Evolutionary conservation across 2,329 filamentous ascomycete genomes (phyloP).

Genomic region (Thielaviopsis ethacetica): DNA sequence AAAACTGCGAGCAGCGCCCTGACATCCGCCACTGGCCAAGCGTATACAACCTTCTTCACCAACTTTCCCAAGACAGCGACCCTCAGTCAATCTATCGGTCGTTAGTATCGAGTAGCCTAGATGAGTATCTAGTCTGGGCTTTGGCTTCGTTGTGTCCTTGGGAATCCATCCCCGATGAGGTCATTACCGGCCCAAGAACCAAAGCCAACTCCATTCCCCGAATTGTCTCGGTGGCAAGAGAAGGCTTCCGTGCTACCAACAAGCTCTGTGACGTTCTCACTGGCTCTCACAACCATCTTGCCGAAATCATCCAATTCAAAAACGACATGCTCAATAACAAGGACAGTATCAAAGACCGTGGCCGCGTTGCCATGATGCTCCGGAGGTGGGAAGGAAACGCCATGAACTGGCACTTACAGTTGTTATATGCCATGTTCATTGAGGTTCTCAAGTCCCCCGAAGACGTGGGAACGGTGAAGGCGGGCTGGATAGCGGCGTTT

Average conservation of each 20-base stretch:
- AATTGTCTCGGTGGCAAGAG: slow-evolving; percentile 48
- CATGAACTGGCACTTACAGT: slow-evolving; percentile 54
- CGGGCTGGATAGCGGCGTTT: slow-evolving; percentile 18
- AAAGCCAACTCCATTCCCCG: slow-evolving; percentile 28
- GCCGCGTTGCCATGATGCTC: slow-evolving; percentile 58
- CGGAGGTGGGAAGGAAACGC: slow-evolving; percentile 48
- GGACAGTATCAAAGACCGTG: slow-evolving; percentile 34
- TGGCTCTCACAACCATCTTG: slow-evolving; percentile 44
- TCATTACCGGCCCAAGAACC: slow-evolving; percentile 29
- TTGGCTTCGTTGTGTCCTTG: slow-evolving; percentile 63
- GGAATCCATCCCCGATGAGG: slow-evolving; percentile 31
- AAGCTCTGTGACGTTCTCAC: slow-evolving; percentile 54
- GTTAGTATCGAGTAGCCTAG: slow-evolving; percentile 47
- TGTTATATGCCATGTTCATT: slow-evolving; percentile 49
- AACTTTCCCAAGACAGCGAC: slow-evolving; percentile 28
- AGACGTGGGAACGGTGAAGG: slow-evolving; percentile 19
- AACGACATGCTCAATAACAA: slow-evolving; percentile 30
- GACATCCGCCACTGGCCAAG: slow-evolving; percentile 43
- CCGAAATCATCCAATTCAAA: slow-evolving; percentile 48
- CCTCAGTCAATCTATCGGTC: slow-evolving; percentile 28
- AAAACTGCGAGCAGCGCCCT: slow-evolving; percentile 34
- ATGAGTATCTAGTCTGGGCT: slow-evolving; percentile 59
- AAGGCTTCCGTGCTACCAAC: slow-evolving; percentile 67
- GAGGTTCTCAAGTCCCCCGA: slow-evolving; percentile 32
- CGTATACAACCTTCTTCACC: slow-evolving; percentile 47